These are phyloP conservation scores for Exobasidium rhododendri DNA, from an alignment of 1,284 basidiomycete species.

Conservation along the genomic window DNA sequence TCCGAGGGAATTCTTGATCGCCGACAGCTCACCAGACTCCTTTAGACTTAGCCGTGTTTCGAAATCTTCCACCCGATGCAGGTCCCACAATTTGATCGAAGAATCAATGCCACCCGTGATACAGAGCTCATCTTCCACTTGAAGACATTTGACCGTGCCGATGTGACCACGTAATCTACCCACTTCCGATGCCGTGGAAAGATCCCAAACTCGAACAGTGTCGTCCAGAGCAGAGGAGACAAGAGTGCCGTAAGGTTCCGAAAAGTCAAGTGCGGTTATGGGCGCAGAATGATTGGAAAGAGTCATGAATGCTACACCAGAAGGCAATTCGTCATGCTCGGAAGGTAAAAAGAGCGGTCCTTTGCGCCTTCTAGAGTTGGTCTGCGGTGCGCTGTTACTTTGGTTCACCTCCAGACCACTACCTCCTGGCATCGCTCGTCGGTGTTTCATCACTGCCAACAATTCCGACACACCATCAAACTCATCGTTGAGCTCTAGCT, in stretches of 20 bases:
- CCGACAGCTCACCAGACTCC: constrained; percentile 26
- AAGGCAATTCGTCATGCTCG: constrained; percentile 92
- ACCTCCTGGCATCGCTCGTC: constrained; percentile 48
- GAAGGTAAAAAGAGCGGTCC: constrained; percentile 87
- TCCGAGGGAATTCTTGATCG: constrained; percentile 8
- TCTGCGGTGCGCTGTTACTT: constrained; percentile 17
- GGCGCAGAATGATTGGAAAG: constrained; percentile 75
- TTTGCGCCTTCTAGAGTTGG: constrained; percentile 37
- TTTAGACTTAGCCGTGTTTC: constrained; percentile 39
- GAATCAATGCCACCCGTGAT: constrained; percentile 86
- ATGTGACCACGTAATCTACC: constrained; percentile 47
- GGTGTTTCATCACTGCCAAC: constrained; percentile 44
- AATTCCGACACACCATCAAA: constrained; percentile 42
- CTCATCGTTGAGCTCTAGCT: constrained; percentile 86
- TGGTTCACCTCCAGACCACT: constrained; percentile 22
- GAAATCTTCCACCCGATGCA: constrained; percentile 48
- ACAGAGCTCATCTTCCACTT: constrained; percentile 88
- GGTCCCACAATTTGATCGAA: constrained; percentile 60
- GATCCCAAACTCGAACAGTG: constrained; percentile 76
- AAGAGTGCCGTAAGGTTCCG: constrained; percentile 90
- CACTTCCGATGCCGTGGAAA: constrained; percentile 62
- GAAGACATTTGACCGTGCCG: constrained; percentile 73
- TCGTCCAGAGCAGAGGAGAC: constrained; percentile 69
- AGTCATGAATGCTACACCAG: constrained; percentile 94
- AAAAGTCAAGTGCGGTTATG: constrained; percentile 86